Percentiles rank a stretch among this genome's conserved stretches.
Conservation (phyloP, 331 rosid species). For the Acacia concinna region DNA sequence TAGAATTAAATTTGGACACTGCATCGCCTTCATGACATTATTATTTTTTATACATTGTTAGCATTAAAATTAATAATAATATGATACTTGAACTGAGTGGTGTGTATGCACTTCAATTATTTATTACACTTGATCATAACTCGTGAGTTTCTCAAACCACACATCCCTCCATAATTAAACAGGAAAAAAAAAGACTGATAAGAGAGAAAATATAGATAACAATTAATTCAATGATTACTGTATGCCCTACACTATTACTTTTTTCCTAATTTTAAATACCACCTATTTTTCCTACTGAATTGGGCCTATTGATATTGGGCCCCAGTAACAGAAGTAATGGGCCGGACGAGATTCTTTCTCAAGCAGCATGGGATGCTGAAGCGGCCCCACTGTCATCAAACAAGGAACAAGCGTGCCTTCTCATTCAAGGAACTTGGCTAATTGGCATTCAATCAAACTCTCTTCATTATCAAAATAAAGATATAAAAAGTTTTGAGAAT, state of each 20-base stretch:
- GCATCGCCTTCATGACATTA: not conserved
- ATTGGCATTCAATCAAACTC: conserved; percentile 13
- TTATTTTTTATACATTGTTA: not conserved
- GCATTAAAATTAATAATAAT: not conserved
- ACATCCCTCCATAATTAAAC: not conserved
- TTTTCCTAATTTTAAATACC: not conserved
- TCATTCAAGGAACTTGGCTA: conserved; percentile 17
- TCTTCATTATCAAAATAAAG: not conserved
- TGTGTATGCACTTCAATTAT: conserved; percentile 21
- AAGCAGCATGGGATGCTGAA: conserved; percentile 16
- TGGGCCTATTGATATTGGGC: not conserved
- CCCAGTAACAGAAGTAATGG: not conserved
- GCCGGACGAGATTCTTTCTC: not conserved
- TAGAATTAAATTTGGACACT: not conserved
- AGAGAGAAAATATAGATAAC: not conserved
- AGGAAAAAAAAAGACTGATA: not conserved
- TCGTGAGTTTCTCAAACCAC: not conserved
- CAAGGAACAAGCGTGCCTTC: conserved; percentile 24
- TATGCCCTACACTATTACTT: not conserved
- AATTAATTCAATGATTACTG: not conserved
- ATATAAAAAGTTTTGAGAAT: not conserved
- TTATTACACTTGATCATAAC: not conserved
- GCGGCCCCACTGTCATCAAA: not conserved
- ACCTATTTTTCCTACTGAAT: not conserved
- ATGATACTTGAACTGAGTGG: not conserved